These are phyloP conservation scores for Aphanocladium album DNA, from an alignment of 2,329 filamentous ascomycete species.

Conservation along the genomic window DNA sequence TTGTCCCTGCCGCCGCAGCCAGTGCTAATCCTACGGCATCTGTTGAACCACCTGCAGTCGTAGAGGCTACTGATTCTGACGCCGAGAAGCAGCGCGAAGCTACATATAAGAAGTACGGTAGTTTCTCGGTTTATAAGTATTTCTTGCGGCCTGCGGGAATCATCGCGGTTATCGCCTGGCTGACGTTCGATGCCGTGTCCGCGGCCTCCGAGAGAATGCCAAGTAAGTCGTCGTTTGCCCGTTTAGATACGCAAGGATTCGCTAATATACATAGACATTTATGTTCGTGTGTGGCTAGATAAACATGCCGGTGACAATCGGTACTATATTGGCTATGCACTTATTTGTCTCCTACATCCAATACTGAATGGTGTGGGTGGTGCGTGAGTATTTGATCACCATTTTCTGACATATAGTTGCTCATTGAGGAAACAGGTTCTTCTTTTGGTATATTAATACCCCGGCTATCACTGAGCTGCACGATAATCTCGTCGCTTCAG, in stretches of 20 bases:
- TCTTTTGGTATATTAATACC: not conserved
- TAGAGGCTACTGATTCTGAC: not conserved
- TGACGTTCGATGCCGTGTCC: not conserved
- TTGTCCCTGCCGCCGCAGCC: not conserved
- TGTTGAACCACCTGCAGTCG: not conserved
- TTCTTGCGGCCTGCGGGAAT: not conserved
- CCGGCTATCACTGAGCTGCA: not conserved
- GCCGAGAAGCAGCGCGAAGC: not conserved
- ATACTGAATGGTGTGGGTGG: not conserved
- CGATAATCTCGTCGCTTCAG: not conserved
- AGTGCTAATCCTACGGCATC: too few relatives aligned
- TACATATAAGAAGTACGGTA: not conserved
- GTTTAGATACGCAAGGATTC: not conserved
- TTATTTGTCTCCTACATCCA: not conserved
- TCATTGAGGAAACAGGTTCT: not conserved
- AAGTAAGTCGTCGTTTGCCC: not conserved
- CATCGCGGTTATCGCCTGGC: not conserved
- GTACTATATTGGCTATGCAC: not conserved
- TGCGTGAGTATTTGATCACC: not conserved
- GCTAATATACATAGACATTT: not conserved
- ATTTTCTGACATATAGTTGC: too few relatives aligned
- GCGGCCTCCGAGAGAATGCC: not conserved
- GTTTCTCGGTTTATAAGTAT: not conserved
- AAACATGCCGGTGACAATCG: not conserved
- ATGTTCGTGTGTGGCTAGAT: conserved; percentile 2